These are phyloP conservation scores for Epichloe sp. DNA, from an alignment of 2,329 filamentous ascomycete species.

Conservation along the genomic window DNA sequence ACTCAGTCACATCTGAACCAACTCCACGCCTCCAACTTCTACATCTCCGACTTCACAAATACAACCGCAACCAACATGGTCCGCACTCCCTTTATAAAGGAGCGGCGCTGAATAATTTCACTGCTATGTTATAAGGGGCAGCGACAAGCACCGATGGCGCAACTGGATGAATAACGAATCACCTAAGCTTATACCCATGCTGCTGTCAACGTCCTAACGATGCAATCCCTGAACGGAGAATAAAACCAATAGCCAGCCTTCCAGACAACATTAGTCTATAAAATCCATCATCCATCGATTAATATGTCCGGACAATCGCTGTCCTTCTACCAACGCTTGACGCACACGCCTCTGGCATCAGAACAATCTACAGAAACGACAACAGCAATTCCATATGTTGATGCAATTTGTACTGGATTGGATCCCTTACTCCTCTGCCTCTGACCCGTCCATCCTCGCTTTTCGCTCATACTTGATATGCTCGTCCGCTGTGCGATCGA, in stretches of 20 bases:
- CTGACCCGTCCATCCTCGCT: neutral
- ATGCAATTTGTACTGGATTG: neutral
- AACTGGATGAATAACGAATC: too few species aligned
- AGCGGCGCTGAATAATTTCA: too few species aligned
- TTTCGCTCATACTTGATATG: conserved; percentile 10
- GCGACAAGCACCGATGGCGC: too few species aligned
- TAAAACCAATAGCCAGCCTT: neutral
- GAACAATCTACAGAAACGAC: neutral
- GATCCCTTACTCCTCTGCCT: neutral
- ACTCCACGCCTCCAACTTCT: too few species aligned
- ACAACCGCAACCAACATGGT: too few species aligned
- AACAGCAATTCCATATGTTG: neutral
- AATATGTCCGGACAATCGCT: neutral
- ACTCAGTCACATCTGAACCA: too few species aligned
- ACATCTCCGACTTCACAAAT: too few species aligned
- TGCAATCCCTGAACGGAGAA: neutral
- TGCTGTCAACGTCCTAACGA: conserved; percentile 1
- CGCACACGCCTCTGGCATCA: neutral
- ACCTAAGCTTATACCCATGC: neutral
- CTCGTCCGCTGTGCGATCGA: conserved; percentile 22
- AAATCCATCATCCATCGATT: neutral
- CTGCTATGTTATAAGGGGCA: too few species aligned
- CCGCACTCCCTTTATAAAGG: too few species aligned
- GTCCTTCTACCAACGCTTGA: neutral
- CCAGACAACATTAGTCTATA: neutral